phyloP scores from a whole-genome alignment of 2,329 filamentous ascomycete genomes.

The Aureobasidium zeae region DNA sequence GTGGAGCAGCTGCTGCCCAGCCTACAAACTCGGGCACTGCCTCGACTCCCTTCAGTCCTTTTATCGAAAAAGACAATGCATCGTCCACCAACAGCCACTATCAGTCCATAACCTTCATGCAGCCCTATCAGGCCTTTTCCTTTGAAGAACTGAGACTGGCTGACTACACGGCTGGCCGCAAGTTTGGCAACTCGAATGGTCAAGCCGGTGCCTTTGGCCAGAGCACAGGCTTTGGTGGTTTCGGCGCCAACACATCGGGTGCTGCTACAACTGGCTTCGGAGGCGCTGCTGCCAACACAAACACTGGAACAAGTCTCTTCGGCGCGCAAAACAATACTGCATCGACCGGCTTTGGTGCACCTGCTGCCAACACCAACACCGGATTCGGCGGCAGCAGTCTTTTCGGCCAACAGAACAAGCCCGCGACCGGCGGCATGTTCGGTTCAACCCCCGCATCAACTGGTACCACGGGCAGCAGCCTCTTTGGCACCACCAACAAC shows the following conservation, averaged over 20 bases:
- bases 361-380: constrained; percentile 36
- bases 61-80: constrained; percentile 63
- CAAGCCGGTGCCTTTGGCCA: constrained; percentile 75
- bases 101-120: constrained; percentile 71
- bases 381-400: constrained; percentile 20
- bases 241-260: constrained; percentile 32
- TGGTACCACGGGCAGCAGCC: constrained; percentile 20
- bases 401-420: constrained; percentile 21
- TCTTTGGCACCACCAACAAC: constrained; percentile 33
- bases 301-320: constrained; percentile 24
- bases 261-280: constrained; percentile 36
- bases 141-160: constrained; percentile 59
- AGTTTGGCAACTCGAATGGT: constrained; percentile 72
- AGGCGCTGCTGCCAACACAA: constrained; percentile 31
- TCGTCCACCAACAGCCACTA: constrained; percentile 55
- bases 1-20: constrained; percentile 40
- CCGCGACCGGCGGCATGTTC: constrained; percentile 20
- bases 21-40: constrained; percentile 57
- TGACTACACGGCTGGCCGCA: constrained; percentile 81
- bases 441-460: constrained; percentile 19
- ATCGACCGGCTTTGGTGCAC: constrained; percentile 28
- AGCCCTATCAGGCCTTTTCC: constrained; percentile 80
- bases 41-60: constrained; percentile 54
- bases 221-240: constrained; percentile 46
- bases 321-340: constrained; percentile 32